A percentile compares a stretch with the other conserved stretches of the same genome.
Evolutionary conservation across 2,329 filamentous ascomycete genomes (phyloP).

Genomic region (Aureobasidium sp.): DNA sequence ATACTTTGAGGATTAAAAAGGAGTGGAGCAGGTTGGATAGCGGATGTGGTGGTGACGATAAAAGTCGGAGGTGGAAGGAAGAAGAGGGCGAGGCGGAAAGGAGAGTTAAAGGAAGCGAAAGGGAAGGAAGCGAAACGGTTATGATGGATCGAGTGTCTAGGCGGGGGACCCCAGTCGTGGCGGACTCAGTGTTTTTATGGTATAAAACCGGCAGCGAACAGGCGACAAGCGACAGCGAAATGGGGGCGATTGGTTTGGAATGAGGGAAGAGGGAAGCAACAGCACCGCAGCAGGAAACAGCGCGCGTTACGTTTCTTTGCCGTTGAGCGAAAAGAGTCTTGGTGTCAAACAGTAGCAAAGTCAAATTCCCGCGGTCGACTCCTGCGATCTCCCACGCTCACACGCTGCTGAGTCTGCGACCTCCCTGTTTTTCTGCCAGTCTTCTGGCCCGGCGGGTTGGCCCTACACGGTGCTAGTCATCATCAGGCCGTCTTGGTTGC

Average conservation of each 20-base stretch:
- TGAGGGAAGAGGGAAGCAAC: neutral
- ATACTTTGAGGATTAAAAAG: neutral
- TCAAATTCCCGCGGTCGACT: constrained; percentile 4
- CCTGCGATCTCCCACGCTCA: constrained; percentile 9
- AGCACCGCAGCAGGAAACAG: constrained; percentile 2
- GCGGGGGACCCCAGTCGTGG: constrained; percentile 3
- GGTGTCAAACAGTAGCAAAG: constrained; percentile 15
- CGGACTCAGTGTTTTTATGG: neutral
- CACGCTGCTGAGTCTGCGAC: neutral
- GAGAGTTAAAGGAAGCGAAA: constrained; percentile 7
- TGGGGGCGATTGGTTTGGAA: constrained; percentile 8
- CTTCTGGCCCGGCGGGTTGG: constrained; percentile 9
- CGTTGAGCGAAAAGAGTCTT: constrained; percentile 9
- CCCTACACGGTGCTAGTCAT: neutral
- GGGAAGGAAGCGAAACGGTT: constrained; percentile 11
- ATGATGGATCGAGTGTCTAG: constrained; percentile 7
- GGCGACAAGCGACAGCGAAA: neutral
- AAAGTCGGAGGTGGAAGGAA: neutral
- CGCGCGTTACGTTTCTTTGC: neutral
- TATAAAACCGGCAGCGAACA: neutral
- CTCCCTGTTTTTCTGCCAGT: neutral
- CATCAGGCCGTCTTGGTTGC: constrained; percentile 10
- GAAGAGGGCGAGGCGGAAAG: constrained; percentile 1
- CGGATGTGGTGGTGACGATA: neutral
- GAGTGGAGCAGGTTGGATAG: constrained; percentile 13